These are phyloP conservation scores for Podila epigama DNA, from an alignment of 192 early-diverging fungal species.

Conservation along the genomic window DNA sequence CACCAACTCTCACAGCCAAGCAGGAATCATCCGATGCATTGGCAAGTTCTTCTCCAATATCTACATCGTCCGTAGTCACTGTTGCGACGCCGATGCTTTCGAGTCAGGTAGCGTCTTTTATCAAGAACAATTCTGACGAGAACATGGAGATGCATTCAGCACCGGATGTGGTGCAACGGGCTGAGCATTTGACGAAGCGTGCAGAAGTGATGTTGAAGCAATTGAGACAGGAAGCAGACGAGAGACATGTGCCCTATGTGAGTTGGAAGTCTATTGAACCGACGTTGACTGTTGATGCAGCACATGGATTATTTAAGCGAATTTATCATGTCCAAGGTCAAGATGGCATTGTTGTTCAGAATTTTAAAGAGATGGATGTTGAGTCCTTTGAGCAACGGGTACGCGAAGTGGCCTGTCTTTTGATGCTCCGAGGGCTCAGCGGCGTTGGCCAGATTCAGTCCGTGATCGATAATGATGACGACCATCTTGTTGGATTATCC, in stretches of 20 bases:
- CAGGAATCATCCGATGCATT: too few relatives aligned
- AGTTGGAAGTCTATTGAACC: conserved; percentile 38
- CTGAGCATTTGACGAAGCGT: conserved; percentile 40
- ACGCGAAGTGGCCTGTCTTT: conserved; percentile 61
- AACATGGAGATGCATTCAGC: conserved; percentile 4
- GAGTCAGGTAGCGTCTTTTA: conserved; percentile 16
- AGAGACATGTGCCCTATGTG: conserved; percentile 39
- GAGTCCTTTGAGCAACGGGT: conserved; percentile 62
- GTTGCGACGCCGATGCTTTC: too few relatives aligned
- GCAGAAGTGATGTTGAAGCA: conserved; percentile 17
- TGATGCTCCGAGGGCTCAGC: conserved; percentile 55
- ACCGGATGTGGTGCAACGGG: conserved; percentile 2
- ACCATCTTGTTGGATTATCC: conserved; percentile 63
- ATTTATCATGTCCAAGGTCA: conserved; percentile 61
- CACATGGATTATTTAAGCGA: conserved; percentile 66
- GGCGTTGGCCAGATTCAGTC: conserved; percentile 65
- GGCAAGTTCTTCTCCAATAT: too few relatives aligned
- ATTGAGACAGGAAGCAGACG: conserved; percentile 18
- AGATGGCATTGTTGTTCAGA: conserved; percentile 57
- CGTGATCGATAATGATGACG: conserved; percentile 56
- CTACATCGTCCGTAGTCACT: too few relatives aligned
- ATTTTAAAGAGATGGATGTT: conserved; percentile 62
- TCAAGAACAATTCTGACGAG: neutral
- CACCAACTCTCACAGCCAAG: too few relatives aligned
- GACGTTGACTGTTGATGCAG: conserved; percentile 43